These are phyloP conservation scores for Penicillium ucsense DNA, from an alignment of 495 filamentous ascomycete genomes.

Conservation along the genomic window DNA sequence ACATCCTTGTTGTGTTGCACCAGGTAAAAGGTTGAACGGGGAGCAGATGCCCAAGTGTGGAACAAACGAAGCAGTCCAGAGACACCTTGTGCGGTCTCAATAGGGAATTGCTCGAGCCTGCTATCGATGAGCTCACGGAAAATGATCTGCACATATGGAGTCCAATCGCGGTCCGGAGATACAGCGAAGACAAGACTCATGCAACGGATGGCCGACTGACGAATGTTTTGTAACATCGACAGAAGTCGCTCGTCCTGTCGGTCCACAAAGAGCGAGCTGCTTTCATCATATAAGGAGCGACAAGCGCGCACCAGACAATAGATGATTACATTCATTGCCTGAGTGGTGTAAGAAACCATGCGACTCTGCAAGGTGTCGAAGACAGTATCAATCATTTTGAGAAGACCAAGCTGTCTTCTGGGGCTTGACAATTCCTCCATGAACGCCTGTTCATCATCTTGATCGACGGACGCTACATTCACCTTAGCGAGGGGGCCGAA, in stretches of 20 bases:
- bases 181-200: constrained; percentile 66
- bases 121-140: constrained; percentile 66
- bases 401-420: constrained; percentile 75
- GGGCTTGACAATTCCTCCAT: constrained; percentile 44
- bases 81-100: constrained; percentile 79
- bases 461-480: constrained; percentile 41
- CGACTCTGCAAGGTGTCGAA: constrained; percentile 68
- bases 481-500: constrained; percentile 58
- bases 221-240: constrained; percentile 57
- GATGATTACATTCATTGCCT: constrained; percentile 62
- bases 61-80: constrained; percentile 77
- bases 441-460: constrained; percentile 41
- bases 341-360: constrained; percentile 49
- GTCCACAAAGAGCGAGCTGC: constrained; percentile 27
- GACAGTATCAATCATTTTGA: constrained; percentile 86
- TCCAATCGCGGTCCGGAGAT: constrained; percentile 57
- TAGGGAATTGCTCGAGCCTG: constrained; percentile 67
- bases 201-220: constrained; percentile 67
- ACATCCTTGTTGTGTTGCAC: constrained; percentile 51
- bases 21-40: constrained; percentile 58
- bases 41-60: constrained; percentile 63
- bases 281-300: constrained; percentile 39
- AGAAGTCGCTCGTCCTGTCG: constrained; percentile 33
- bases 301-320: constrained; percentile 71
- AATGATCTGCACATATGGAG: constrained; percentile 55